Base-by-base conservation (phyloP, 345 rosid species). In the Aquilaria malaccensis region DNA sequence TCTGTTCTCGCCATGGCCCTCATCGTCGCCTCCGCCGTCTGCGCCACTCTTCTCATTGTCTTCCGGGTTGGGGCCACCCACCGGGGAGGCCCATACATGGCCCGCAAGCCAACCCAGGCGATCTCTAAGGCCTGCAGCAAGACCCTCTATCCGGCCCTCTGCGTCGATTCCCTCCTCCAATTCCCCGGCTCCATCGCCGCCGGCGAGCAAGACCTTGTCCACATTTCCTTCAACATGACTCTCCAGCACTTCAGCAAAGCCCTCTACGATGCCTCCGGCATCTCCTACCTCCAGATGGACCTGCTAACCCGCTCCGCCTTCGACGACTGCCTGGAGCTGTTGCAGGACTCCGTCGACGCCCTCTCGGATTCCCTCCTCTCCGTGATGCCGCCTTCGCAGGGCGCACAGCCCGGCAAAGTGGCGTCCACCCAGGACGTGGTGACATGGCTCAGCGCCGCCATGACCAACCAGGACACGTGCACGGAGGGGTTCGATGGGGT, bases 381-480 rank as follows among this genome's bases (percentile, higher is more conserved):
- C 53, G 81, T 93, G 60, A 51, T 62, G 15, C 72, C 81, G 3
- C 33, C 67, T 11, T 58, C 33, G 3, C 70, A 63, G 1, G 53
- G 46, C 52, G 47, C 30, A 0, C 43, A 61, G 6, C 22, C 54
- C 30, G 41, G 10, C 4, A 64, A 31, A 30, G 66, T 64, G 7
- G 83, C 78, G 13, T 69, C 77, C n/a, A 50, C 64, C 0, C 70
- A 85, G 32, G 99, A 94, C 76, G 99, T 94, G 41, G 37, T 72
- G 73, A 94, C 96, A 65, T 94, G 99, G 99, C 91, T 94, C 15
- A 94, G 99, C 82, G 72, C 95, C 0, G 88, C 99, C 49, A 47
- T 94, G 61, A 94, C 97, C 1, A 91, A 94, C 56, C 96, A 91
- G 9, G 99, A 94, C 83, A 94, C 99, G 56, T 94, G 99, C 50